A percentile compares a stretch with the other conserved stretches of the same genome.
phyloP scores from a whole-genome alignment of 2,329 filamentous ascomycete species.

The Dactylonectria macrodidyma region DNA sequence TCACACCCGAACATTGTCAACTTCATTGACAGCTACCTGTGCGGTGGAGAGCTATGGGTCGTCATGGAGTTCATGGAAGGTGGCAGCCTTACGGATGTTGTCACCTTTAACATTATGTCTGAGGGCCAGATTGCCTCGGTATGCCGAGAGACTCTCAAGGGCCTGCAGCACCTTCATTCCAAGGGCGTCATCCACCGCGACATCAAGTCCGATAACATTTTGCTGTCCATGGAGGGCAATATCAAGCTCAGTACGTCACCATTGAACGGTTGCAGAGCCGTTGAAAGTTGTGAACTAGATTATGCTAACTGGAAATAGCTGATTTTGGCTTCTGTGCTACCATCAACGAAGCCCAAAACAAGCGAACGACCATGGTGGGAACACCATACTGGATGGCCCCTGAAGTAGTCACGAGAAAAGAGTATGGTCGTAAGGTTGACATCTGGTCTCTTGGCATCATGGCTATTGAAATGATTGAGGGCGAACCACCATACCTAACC shows the following conservation, averaged over 20 bases:
- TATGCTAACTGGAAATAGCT: conserved; percentile 68
- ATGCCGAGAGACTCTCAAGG: conserved; percentile 92
- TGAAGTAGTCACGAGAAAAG: conserved; percentile 96
- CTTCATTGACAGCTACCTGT: conserved; percentile 97
- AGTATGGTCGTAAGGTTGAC: conserved; percentile 98
- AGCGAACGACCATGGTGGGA: conserved; percentile 98
- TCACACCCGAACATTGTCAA: conserved; percentile 99
- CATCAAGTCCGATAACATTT: conserved; percentile 99
- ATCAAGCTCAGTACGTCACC: conserved; percentile 91
- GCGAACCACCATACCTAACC: conserved; percentile 95
- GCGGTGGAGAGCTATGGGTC: conserved; percentile 94
- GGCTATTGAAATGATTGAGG: conserved; percentile 99
- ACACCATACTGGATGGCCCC: conserved; percentile 99
- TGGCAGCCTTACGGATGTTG: conserved; percentile 96
- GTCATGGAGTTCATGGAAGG: conserved; percentile 99
- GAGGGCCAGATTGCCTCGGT: conserved; percentile 98
- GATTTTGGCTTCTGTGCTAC: conserved; percentile 99
- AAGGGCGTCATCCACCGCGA: conserved; percentile 99
- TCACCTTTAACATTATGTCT: conserved; percentile 99
- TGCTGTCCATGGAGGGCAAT: conserved; percentile 92
- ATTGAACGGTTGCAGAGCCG: not conserved
- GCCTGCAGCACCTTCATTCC: conserved; percentile 94
- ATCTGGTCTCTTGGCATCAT: conserved; percentile 99
- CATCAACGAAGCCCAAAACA: conserved; percentile 97
- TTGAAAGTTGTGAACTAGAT: conserved; percentile 12